phyloP scores from a whole-genome alignment of 768 basidiomycete genomes.

The Xerocomellus amylosporus region DNA sequence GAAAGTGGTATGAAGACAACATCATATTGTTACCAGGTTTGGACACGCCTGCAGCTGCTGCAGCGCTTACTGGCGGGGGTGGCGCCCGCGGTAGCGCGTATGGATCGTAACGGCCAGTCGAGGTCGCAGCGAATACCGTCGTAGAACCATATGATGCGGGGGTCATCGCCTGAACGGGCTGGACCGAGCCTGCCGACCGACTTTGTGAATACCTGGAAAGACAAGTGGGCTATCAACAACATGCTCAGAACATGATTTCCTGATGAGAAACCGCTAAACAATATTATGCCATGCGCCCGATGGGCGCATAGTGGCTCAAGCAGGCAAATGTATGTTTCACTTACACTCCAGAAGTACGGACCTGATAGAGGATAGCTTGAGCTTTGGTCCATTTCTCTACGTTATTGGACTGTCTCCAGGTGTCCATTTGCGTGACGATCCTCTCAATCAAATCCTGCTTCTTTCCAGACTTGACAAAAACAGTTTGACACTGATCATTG shows the following conservation, averaged over 20 bases:
- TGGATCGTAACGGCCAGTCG: constrained; percentile 57
- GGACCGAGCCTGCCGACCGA: constrained; percentile 26
- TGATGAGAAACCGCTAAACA: constrained; percentile 6
- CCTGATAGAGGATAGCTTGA: constrained; percentile 63
- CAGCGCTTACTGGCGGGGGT: constrained; percentile 38
- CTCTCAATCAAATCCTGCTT: constrained; percentile 86
- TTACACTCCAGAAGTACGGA: constrained; percentile 64
- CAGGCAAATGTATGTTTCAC: constrained; percentile 33
- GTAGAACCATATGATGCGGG: constrained; percentile 21
- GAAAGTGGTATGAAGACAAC: constrained; percentile 3
- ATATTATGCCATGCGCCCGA: constrained; percentile 9
- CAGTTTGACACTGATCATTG: constrained; percentile 72
- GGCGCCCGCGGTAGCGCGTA: constrained; percentile 58
- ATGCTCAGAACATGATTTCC: constrained; percentile 7
- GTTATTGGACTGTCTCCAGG: constrained; percentile 54
- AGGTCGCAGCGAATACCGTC: constrained; percentile 23
- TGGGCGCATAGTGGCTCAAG: constrained; percentile 7
- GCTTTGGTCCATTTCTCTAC: constrained; percentile 70
- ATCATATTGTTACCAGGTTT: constrained; percentile 28
- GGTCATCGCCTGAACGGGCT: constrained; percentile 24
- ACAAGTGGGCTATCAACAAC: constrained; percentile 16
- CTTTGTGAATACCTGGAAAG: constrained; percentile 27
- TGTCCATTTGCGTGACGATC: constrained; percentile 56
- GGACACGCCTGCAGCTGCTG: constrained; percentile 27
- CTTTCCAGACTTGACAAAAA: constrained; percentile 73